Conservation (phyloP, 2,329 filamentous ascomycete genomes). For the Ophiostoma perfectum region DNA sequence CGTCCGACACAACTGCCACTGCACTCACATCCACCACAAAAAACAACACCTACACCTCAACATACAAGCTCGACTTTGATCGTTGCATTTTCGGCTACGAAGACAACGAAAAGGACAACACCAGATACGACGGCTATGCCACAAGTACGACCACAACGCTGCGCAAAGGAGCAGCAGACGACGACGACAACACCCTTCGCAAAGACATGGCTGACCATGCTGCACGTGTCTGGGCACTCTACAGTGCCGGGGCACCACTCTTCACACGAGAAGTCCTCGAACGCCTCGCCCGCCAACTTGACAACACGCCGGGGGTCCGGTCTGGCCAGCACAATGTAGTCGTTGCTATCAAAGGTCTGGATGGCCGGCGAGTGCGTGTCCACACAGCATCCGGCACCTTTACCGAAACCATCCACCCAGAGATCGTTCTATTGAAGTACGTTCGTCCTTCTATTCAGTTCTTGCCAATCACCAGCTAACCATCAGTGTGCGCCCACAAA, state of each 20-base stretch:
- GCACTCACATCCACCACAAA: neutral
- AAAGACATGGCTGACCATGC: conserved; percentile 21
- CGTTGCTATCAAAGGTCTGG: conserved; percentile 21
- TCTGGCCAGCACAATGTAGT: conserved; percentile 18
- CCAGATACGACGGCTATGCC: neutral
- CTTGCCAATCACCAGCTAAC: neutral
- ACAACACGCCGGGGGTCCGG: conserved; percentile 20
- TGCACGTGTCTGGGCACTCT: conserved; percentile 21
- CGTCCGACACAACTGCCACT: conserved; percentile 4
- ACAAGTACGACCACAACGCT: neutral
- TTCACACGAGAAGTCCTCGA: conserved; percentile 24
- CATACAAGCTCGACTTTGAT: conserved; percentile 9
- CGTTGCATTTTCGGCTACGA: neutral
- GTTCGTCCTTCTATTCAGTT: neutral
- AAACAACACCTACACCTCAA: neutral
- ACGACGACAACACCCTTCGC: conserved; percentile 4
- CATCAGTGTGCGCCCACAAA: conserved; percentile 21
- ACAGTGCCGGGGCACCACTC: conserved; percentile 24
- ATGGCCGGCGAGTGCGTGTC: conserved; percentile 22
- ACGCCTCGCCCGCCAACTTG: conserved; percentile 23
- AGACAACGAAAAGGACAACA: neutral
- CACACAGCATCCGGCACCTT: conserved; percentile 19
- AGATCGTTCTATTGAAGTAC: conserved; percentile 26
- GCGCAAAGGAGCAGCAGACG: neutral
- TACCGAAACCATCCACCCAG: conserved; percentile 20